Evolutionary conservation across 163 green algal genomes (phyloP), one percentile per base, ranked within the genome.

Genomic region (Smithsoniella earleae): DNA sequence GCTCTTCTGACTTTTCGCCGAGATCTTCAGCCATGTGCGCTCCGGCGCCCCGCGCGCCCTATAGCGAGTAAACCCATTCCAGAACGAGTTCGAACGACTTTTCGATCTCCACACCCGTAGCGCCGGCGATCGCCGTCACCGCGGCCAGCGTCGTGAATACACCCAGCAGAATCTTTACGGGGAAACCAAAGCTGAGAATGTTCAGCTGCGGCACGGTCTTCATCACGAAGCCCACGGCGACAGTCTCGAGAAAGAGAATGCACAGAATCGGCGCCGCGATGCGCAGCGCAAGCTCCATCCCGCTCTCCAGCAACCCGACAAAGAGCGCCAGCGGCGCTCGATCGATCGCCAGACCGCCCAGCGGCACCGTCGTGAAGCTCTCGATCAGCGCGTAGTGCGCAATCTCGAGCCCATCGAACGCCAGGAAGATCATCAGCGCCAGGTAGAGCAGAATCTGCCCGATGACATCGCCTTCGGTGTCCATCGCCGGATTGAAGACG

Each of bases 181-280:
- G 16, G 13, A 66, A 28, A 13, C 13, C 54, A 10, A 74, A 13
- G 64, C 66, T 25, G 64, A 74, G 30, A 10, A 74, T 20, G 10
- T 74, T 65, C 27, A 74, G 22, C 25, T 73, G 64, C 64, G 28
- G 64, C 13, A 73, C 10, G 20, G 25, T 13, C 13, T 20, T 13
- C 34, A 28, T 74, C 34, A 74, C 10, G 34, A 74, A 38, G 18
- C 64, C 64, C 20, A 74, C 20, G 27, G 16, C 64, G 30, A 74
- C 25, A 20, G n/a, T n/a, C 34, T 28, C 16, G 18, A 74, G 10
- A 18, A 74, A 22, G 13, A 65, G 10, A 10, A 73, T 18, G 10
- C 25, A 20, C 18, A 74, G 22, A 10, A 73, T 13, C 18, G 64
- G 64, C 64, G 64, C 64, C 18, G 30, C 10, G 10, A 73, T 13